Base-by-base conservation (phyloP, 208 protist genomes). In the Trypanosoma scelopori region DNA sequence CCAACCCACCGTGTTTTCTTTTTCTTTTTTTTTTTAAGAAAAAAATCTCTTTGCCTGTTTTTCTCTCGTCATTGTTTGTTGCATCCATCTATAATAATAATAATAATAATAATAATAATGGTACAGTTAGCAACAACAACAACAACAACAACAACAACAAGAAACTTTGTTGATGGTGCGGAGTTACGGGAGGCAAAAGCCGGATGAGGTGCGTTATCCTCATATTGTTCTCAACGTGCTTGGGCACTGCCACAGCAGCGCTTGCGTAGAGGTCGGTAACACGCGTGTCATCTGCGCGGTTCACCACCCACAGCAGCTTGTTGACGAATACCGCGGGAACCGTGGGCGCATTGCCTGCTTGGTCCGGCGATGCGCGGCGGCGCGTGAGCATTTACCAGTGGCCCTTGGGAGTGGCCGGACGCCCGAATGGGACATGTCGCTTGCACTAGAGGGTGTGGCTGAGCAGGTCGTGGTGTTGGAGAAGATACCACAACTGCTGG, bases 251-350 rank as follows among this genome's bases (percentile, higher is more conserved):
- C 82, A 89, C 71, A 91, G 85, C 65, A 95, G 87, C 59, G 77
- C 82, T 18, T 91, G 82, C 59, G 82, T 91, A 5, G 86, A 95
- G 66, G 48, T 92, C 47, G 89, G 89, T 16, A 64, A 76, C 46
- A 95, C 86, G 39, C 89, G 89, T 43, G 84, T 95, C 13, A 62
- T 95, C 22, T 91, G 86, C 45, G 84, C 74, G 9, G 80, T 95
- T n/a, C 79, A 83, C 0, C 80, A 82, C n/a, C 89, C 89, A 27
- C 84, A 92, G 74, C 89, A 95, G 69, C 82, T 95, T 7, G 75
- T 87, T 45, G 75, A 89, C 47, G 89, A 95, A 74, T 93, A 92
- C 65, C 86, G 89, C 28, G 86, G 89, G 37, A 75, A 71, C 18
- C 79, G 84, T 23, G 89, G 89, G 4, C 84, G 86, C 15, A 71